phyloP scores from a whole-genome alignment of 257 asterid species.

The Lithospermum erythrorhizon region DNA sequence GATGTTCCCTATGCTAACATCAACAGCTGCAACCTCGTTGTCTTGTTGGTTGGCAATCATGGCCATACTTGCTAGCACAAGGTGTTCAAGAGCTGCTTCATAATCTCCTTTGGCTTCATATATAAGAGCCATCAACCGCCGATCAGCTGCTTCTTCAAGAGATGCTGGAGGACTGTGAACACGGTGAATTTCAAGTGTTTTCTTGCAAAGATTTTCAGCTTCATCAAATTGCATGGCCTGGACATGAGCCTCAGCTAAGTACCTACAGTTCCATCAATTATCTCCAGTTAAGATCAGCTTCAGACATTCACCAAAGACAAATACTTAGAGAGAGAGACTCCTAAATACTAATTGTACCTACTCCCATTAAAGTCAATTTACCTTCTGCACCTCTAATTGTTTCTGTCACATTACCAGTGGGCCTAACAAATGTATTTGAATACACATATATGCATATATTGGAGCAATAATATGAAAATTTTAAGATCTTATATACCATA shows the following conservation, averaged over 20 bases:
- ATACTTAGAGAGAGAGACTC: too few species aligned
- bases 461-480: too few species aligned
- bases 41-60: conserved; percentile 98
- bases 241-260: conserved; percentile 95
- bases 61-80: conserved; percentile 96
- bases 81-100: conserved; percentile 93
- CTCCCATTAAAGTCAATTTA: too few species aligned
- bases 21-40: conserved; percentile 85
- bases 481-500: too few species aligned
- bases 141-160: conserved; percentile 98
- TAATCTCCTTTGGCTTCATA: conserved; percentile 92
- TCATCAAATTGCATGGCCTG: conserved; percentile 97
- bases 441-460: too few species aligned
- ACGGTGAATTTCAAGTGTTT: conserved; percentile 92
- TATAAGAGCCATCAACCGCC: conserved; percentile 93
- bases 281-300: too few species aligned
- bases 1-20: conserved; percentile 89
- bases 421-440: too few species aligned
- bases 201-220: conserved; percentile 75
- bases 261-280: conserved; percentile 30
- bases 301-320: too few species aligned
- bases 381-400: too few species aligned
- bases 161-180: conserved; percentile 98
- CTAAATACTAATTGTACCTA: too few species aligned
- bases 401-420: too few species aligned